These are phyloP conservation scores for Rutstroemia sp. DNA, from an alignment of 2,329 filamentous ascomycete genomes.

Conservation along the genomic window DNA sequence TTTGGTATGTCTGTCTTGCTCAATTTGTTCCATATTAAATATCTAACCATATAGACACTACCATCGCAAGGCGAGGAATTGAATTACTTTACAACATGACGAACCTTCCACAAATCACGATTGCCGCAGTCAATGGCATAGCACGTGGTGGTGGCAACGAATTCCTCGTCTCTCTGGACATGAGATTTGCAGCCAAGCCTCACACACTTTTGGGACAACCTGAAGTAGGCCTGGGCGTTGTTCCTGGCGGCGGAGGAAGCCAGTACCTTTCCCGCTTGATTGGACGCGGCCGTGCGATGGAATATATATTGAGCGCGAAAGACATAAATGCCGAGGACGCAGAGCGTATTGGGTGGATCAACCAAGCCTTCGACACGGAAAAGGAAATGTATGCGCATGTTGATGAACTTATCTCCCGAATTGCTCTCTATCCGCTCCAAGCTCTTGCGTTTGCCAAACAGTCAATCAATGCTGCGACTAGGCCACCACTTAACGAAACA, in stretches of 20 bases:
- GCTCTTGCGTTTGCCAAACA: not conserved
- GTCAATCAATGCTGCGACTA: not conserved
- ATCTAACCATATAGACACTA: not conserved
- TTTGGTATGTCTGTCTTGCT: not conserved
- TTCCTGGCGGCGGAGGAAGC: not conserved
- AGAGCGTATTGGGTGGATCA: not conserved
- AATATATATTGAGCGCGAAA: not conserved
- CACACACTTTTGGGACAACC: not conserved
- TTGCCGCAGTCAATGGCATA: slow-evolving; percentile 9
- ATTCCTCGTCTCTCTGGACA: slow-evolving; percentile 7
- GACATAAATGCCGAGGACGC: not conserved
- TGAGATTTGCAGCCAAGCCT: slow-evolving; percentile 11
- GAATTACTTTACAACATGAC: not conserved
- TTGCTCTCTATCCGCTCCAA: not conserved
- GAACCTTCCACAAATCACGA: slow-evolving; percentile 4
- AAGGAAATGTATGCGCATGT: not conserved
- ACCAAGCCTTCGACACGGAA: not conserved
- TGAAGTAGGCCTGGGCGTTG: not conserved
- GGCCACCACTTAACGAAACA: not conserved
- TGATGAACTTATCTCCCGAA: not conserved
- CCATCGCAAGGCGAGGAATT: not conserved
- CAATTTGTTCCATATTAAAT: not conserved
- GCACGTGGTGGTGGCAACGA: slow-evolving; percentile 10
- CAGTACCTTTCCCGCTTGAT: not conserved
- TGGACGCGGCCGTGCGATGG: not conserved